A percentile compares a stretch with the other conserved stretches of the same genome.
These are phyloP conservation scores for Aureobasidium vineae DNA, from an alignment of 2,329 filamentous ascomycete genomes.

Conservation along the genomic window DNA sequence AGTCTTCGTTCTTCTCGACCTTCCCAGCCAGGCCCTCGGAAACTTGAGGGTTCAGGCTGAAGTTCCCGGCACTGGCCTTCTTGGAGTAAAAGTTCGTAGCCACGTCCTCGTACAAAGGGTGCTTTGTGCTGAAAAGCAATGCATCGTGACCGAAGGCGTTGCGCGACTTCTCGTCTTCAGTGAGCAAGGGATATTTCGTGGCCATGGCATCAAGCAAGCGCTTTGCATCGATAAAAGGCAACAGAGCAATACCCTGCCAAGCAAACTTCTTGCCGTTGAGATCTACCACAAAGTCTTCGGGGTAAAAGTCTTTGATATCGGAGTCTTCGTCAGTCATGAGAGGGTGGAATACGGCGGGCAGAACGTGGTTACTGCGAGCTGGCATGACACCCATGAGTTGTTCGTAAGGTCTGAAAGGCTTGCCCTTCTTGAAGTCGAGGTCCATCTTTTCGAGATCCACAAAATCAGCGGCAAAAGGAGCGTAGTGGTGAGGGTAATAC, in stretches of 20 bases:
- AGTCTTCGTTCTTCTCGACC: conserved; percentile 76
- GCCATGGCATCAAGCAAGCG: conserved; percentile 78
- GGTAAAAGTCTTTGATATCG: conserved; percentile 96
- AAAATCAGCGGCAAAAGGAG: conserved; percentile 95
- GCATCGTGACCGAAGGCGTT: conserved; percentile 80
- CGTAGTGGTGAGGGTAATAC: conserved; percentile 99
- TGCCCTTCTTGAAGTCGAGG: conserved; percentile 78
- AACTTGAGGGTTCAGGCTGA: conserved; percentile 70
- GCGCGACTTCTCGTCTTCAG: conserved; percentile 70
- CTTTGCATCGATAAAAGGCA: conserved; percentile 95
- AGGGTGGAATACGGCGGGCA: conserved; percentile 82
- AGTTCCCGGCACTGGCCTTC: conserved; percentile 65
- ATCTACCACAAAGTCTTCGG: conserved; percentile 88
- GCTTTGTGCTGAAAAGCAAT: conserved; percentile 77
- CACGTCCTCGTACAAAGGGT: conserved; percentile 83
- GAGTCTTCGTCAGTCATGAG: conserved; percentile 88
- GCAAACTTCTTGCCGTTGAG: conserved; percentile 98
- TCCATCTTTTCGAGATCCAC: conserved; percentile 75
- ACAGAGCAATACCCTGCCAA: conserved; percentile 91
- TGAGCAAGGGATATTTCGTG: conserved; percentile 76
- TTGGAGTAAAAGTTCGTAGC: conserved; percentile 88
- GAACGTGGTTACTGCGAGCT: conserved; percentile 85
- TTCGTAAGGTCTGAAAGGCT: conserved; percentile 87
- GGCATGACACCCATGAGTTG: conserved; percentile 98
- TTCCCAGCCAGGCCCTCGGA: conserved; percentile 78